These are phyloP conservation scores for Echria macrotheca DNA, from an alignment of 495 filamentous ascomycete species.

Conservation along the genomic window DNA sequence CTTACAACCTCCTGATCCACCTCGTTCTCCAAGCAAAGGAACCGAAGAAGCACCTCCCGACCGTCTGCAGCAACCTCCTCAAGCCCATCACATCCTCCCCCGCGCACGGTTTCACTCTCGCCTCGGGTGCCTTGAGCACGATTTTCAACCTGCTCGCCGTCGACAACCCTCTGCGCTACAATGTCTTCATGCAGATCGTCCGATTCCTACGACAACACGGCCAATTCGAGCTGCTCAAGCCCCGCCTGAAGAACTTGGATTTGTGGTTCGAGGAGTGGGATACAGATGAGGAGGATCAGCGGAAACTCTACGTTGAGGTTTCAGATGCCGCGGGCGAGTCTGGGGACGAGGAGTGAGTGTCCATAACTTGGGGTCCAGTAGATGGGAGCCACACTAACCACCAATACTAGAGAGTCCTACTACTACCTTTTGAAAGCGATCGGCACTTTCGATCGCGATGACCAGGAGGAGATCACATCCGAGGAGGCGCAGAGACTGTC, in stretches of 20 bases:
- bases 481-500: slow-evolving; percentile 74
- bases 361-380: no score
- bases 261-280: slow-evolving; percentile 82
- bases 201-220: slow-evolving; percentile 66
- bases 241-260: slow-evolving; percentile 72
- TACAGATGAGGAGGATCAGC: slow-evolving; percentile 69
- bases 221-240: slow-evolving; percentile 73
- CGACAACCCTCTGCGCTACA: slow-evolving; percentile 72
- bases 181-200: slow-evolving; percentile 80
- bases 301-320: slow-evolving; percentile 72
- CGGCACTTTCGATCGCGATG: slow-evolving; percentile 69
- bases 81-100: slow-evolving; percentile 82
- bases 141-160: slow-evolving; percentile 90
- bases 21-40: slow-evolving; percentile 79
- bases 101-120: slow-evolving; percentile 73
- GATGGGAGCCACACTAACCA: no score
- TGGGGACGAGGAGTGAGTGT: slow-evolving; percentile 65
- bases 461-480: slow-evolving; percentile 51
- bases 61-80: slow-evolving; percentile 80
- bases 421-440: slow-evolving; percentile 77
- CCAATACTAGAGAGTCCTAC: slow-evolving; percentile 61
- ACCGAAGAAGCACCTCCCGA: slow-evolving; percentile 75
- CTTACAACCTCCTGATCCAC: slow-evolving; percentile 94
- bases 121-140: slow-evolving; percentile 82
- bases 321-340: slow-evolving; percentile 71